phyloP scores from a whole-genome alignment of 2,329 filamentous ascomycete species.

The Calonectria montana region DNA sequence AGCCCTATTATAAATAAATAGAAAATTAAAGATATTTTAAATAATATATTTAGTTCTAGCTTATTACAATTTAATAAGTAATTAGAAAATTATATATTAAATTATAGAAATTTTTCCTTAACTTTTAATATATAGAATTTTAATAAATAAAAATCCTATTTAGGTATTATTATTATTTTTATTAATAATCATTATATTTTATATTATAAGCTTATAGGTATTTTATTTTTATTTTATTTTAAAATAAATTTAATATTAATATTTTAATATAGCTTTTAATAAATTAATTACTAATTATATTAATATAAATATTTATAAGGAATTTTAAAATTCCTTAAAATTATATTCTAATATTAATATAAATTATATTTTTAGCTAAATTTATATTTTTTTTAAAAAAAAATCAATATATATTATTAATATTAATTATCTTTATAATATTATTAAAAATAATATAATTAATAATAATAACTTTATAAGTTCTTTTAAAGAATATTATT shows the following conservation, averaged over 20 bases:
- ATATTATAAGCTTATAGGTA: not conserved
- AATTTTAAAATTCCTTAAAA: not conserved
- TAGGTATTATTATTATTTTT: not conserved
- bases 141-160: not conserved
- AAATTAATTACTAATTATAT: not conserved
- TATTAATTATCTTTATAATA: not conserved
- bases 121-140: not conserved
- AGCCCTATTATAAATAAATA: not conserved
- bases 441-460: not conserved
- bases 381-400: not conserved
- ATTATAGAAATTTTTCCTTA: not conserved
- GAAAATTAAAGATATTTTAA: not conserved
- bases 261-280: not conserved
- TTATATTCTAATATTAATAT: not conserved
- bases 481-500: not conserved
- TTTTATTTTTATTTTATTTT: not conserved
- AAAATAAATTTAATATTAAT: not conserved
- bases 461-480: not conserved
- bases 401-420: too few species aligned
- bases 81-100: not conserved
- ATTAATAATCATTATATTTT: not conserved
- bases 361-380: not conserved
- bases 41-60: not conserved
- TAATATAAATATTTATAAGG: not conserved
- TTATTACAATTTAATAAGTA: not conserved